These are phyloP conservation scores for Pseudopyrenochaeta lycopersici DNA, from an alignment of 2,329 filamentous ascomycete genomes.

Conservation along the genomic window DNA sequence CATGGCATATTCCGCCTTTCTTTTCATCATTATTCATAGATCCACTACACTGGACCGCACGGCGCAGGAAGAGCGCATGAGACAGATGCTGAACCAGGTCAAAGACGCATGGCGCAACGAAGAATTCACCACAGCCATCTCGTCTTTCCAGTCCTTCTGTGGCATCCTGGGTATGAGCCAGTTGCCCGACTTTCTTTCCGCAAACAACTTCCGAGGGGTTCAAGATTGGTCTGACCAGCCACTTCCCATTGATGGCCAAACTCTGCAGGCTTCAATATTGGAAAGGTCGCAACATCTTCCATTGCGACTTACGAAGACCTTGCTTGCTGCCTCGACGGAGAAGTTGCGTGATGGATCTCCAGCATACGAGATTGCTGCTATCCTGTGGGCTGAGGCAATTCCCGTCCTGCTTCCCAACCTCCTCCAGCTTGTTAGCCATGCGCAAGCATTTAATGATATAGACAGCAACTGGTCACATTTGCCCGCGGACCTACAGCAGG, in stretches of 20 bases:
- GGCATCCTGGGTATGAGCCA: slow-evolving; percentile 79
- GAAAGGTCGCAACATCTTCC: slow-evolving; percentile 79
- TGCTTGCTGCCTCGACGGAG: slow-evolving; percentile 92
- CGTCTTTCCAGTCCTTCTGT: slow-evolving; percentile 81
- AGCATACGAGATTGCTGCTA: slow-evolving; percentile 77
- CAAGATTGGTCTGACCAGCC: slow-evolving; percentile 82
- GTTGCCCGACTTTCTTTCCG: slow-evolving; percentile 80
- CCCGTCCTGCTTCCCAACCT: slow-evolving; percentile 85
- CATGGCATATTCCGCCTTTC: slow-evolving; percentile 85
- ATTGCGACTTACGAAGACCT: slow-evolving; percentile 85
- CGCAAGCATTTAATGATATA: slow-evolving; percentile 89
- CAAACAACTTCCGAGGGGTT: slow-evolving; percentile 76
- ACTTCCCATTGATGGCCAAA: slow-evolving; percentile 80
- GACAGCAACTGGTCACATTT: slow-evolving; percentile 79
- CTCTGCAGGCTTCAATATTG: slow-evolving; percentile 80
- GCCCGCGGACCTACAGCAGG: slow-evolving; percentile 75
- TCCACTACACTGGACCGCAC: slow-evolving; percentile 76
- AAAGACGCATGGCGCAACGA: slow-evolving; percentile 80
- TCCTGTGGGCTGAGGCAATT: slow-evolving; percentile 86
- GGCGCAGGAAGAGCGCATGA: slow-evolving; percentile 75
- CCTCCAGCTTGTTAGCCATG: slow-evolving; percentile 85
- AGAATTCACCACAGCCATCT: slow-evolving; percentile 72
- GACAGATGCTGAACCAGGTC: slow-evolving; percentile 83
- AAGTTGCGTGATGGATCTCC: slow-evolving; percentile 78
- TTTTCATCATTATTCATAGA: slow-evolving; percentile 94